A percentile compares a stretch with the other conserved stretches of the same genome.
Conservation (phyloP, 148 eudicot species). For the Simmondsia chinensis region DNA sequence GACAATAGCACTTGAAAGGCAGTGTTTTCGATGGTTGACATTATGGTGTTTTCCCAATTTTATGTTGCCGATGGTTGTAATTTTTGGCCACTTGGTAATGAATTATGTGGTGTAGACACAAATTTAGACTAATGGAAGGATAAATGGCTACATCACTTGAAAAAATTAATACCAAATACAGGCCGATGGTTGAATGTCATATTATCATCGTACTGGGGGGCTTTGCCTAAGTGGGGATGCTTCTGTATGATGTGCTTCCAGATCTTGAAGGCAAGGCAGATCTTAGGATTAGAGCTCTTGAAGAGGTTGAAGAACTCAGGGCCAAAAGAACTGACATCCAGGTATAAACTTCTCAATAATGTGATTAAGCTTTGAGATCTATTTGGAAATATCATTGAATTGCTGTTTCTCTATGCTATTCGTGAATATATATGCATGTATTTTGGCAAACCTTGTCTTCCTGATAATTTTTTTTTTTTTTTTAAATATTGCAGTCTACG, state of each 20-base stretch:
- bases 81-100: no score
- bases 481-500: conserved; percentile 64
- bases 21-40: neutral
- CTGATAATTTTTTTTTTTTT: neutral
- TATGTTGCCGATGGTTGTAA: no score
- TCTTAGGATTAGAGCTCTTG: conserved; percentile 64
- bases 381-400: neutral
- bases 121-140: no score
- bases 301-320: conserved; percentile 76
- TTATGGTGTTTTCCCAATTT: neutral
- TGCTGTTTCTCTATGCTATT: neutral
- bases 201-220: neutral
- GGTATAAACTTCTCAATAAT: no score
- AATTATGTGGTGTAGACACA: no score
- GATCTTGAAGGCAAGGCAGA: conserved; percentile 95
- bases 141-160: no score
- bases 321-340: conserved; percentile 85
- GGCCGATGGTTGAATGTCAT: neutral
- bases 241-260: conserved; percentile 16
- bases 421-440: no score
- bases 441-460: neutral
- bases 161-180: no score
- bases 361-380: no score
- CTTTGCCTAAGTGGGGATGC: neutral
- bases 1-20: neutral